These are phyloP conservation scores for Sclerotinia sclerotiorum DNA, from an alignment of 2,329 filamentous ascomycete genomes.

Conservation along the genomic window DNA sequence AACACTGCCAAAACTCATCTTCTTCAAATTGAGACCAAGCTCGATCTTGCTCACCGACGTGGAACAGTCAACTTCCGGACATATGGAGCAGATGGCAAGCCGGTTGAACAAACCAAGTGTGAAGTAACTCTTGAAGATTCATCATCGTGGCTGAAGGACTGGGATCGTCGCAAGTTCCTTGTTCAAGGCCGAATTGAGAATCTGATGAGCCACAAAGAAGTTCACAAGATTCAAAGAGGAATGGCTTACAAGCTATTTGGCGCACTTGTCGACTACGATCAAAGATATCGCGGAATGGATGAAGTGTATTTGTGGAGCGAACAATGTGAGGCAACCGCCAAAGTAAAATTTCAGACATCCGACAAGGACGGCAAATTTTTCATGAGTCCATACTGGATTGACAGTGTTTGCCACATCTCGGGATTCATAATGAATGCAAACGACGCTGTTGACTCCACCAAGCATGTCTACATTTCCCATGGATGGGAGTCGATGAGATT, in stretches of 20 bases:
- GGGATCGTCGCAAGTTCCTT: constrained; percentile 24
- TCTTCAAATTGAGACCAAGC: constrained; percentile 29
- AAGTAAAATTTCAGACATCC: constrained; percentile 48
- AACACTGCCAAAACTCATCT: constrained; percentile 22
- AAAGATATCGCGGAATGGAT: constrained; percentile 54
- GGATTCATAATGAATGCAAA: constrained; percentile 62
- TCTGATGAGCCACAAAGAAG: constrained; percentile 38
- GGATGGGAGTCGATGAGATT: constrained; percentile 36
- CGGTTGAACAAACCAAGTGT: constrained; percentile 24
- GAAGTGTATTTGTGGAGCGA: constrained; percentile 55
- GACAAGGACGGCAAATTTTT: constrained; percentile 54
- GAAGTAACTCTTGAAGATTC: constrained; percentile 23
- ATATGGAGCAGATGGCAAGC: constrained; percentile 25
- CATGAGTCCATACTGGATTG: constrained; percentile 58
- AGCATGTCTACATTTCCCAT: constrained; percentile 35
- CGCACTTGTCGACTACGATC: constrained; percentile 55
- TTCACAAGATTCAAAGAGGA: constrained; percentile 69
- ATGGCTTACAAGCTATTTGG: constrained; percentile 71
- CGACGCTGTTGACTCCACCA: constrained; percentile 34
- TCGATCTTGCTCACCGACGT: constrained; percentile 26
- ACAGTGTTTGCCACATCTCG: constrained; percentile 58
- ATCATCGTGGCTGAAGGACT: constrained; percentile 19
- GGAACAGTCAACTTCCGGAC: constrained; percentile 27
- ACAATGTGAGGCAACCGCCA: constrained; percentile 46
- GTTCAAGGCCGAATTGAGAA: constrained; percentile 46